Evolutionary conservation across 2,329 filamentous ascomycete species (phyloP), one percentile per base, ranked within the genome.

Genomic region (Zymoseptoria brevis): DNA sequence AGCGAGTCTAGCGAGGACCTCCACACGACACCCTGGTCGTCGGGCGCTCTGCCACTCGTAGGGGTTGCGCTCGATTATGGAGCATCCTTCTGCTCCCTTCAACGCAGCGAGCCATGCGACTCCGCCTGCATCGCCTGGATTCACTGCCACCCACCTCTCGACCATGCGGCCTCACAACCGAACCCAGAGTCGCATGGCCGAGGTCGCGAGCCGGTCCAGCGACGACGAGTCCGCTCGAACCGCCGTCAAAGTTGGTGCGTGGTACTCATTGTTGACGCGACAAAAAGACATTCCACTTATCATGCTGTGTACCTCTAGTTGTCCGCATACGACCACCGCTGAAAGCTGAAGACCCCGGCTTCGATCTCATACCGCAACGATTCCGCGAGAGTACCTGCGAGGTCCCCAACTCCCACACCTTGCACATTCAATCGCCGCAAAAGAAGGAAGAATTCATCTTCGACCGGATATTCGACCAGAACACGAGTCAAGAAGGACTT

Each of bases 381-480:
- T 99, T 99, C 72, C 93, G 96, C 74, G 85, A 88, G 64, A 87
- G 92, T 48, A 96, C 93, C 80, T 91, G 95, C 63, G 91, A 96
- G 65, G 89, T 93, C 61, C 91, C 87, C 9, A 90, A 90, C 16
- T 82, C 88, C 51, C 96, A 90, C 6, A 96, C 84, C 72, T 79
- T 99, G 54, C 82, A 89, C 22, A 90, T 99, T 66, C 94, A 97
- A 71, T 89, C 92, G 1, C 88, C 91, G 0, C 91, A 96, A 71
- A 94, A 93, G 54, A 88, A 88, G 71, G 97, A 97, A 73, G 81
- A 96, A 3, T 99, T 99, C 72, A 87, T 97, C 19, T 99, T 99
- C 72, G 94, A 99, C 75, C 87, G 91, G 62, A 92, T 99, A 4
- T 99, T 99, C 71, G 83, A 86, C 30, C 86, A 92, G 67, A 87